Percentiles rank a stretch among this genome's conserved stretches.
Conservation (phyloP, 129 eudicot genomes). For the Chrysanthemum lavandulifolium region DNA sequence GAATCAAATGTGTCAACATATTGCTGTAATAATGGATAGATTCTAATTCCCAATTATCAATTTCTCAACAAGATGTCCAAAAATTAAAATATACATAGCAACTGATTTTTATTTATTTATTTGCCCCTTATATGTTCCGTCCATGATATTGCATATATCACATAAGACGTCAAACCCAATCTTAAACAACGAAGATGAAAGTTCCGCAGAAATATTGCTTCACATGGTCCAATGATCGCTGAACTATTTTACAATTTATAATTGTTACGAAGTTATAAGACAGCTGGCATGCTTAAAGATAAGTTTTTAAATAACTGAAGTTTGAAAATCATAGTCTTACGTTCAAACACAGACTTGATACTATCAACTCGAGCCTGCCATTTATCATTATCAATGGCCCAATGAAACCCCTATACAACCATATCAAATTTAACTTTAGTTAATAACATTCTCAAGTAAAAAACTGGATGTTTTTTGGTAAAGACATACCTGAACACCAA, state of each 20-base stretch:
- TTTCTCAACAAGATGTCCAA: too few species aligned
- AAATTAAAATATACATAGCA: too few species aligned
- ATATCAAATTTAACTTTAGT: slow-evolving; percentile 14
- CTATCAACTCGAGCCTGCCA: slow-evolving; percentile 96
- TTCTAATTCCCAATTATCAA: too few species aligned
- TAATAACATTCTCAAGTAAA: slow-evolving; percentile 10
- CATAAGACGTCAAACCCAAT: background rate
- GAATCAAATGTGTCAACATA: background rate
- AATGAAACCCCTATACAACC: slow-evolving; percentile 72
- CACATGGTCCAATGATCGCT: background rate
- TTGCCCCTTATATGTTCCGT: too few species aligned
- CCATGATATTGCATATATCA: background rate
- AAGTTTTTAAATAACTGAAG: too few species aligned
- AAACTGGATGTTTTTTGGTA: background rate
- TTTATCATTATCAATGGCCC: slow-evolving; percentile 91
- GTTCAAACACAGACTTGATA: slow-evolving; percentile 84
- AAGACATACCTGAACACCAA: slow-evolving; percentile 88
- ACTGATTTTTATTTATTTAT: too few species aligned
- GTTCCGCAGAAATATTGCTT: background rate
- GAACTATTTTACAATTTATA: background rate
- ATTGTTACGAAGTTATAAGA: too few species aligned
- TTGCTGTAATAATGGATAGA: too few species aligned
- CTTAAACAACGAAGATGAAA: background rate
- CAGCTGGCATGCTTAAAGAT: too few species aligned
- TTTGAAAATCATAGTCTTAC: slow-evolving; percentile 30